Base-by-base conservation (phyloP, 2,329 filamentous ascomycete species). In the Coniochaeta sp. region DNA sequence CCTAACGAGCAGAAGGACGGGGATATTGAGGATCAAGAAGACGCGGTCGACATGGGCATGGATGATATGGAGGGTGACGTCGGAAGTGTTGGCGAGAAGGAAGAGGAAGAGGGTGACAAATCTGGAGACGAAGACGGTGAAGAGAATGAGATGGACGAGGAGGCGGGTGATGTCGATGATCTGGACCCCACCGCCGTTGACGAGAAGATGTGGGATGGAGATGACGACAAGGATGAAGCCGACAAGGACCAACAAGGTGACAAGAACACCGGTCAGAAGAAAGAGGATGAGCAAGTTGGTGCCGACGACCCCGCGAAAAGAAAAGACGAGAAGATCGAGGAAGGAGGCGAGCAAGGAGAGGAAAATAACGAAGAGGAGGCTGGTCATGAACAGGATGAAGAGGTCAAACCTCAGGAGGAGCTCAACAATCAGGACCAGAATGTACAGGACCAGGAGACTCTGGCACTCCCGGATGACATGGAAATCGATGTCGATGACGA, bases 171-270 rank as follows among this genome's bases (percentile, higher is more conserved):
- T 68, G 92, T 98, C 12, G 91, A 97, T 75, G 91, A 96, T 68
- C 79, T 96, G 47, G 93, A 96, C 67, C 89, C 91, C 14, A 89
- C 87, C 17, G 90, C 93, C 22, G 89, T 98, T 1, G 96, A 99
- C 71, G 96, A 99, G 77, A 99, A 98, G 79, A 92, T 98, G 84
- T 99, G 95, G 95, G 93, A 99, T 73, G 93, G 92, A 43, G 54
- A 57, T 12, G 87, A 88, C 54, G 87, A 89, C 59, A 88, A 91
- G 50, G 83, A 93, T 52, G 86, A 93, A 56, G 87, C 89, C 1
- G 89, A 93, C 56, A 95, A 95, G 66, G 89, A 97, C 52, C 89
- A 91, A 68, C 80, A 91, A 69, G 88, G 86, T 6, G 86, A 92
- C 59, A 82, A 91, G 62, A 78, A 89, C 22, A 87, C 90, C 68